phyloP scores from a whole-genome alignment of 2,329 filamentous ascomycete species.

The Ophioceras dolichostomum region DNA sequence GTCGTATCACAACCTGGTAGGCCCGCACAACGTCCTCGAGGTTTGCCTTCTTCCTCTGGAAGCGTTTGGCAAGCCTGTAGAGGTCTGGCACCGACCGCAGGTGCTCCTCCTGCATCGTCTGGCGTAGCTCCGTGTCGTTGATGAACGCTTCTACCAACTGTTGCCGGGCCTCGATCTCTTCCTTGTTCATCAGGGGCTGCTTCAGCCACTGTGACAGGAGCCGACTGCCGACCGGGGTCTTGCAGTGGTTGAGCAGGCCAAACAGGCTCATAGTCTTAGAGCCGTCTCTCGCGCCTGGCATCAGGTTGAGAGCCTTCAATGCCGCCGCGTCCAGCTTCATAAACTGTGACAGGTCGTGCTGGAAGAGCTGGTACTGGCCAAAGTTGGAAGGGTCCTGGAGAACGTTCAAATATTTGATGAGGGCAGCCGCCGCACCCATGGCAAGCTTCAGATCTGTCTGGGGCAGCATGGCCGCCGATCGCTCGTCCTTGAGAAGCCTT shows the following conservation, averaged over 20 bases:
- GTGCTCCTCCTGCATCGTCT: constrained; percentile 95
- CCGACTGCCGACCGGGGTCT: constrained; percentile 84
- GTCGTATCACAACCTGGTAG: constrained; percentile 85
- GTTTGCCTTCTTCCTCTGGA: constrained; percentile 82
- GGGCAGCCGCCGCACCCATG: constrained; percentile 84
- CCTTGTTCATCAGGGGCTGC: constrained; percentile 85
- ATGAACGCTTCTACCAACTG: constrained; percentile 93
- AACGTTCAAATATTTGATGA: constrained; percentile 89
- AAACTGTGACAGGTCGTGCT: constrained; percentile 91
- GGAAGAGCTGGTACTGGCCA: constrained; percentile 92
- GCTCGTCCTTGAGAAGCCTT: constrained; percentile 76
- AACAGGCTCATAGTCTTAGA: constrained; percentile 97
- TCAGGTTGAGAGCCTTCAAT: constrained; percentile 85
- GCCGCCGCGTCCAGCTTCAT: constrained; percentile 98
- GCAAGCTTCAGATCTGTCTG: constrained; percentile 90
- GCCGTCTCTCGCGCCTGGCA: constrained; percentile 90
- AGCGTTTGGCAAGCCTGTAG: constrained; percentile 86
- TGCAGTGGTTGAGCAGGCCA: constrained; percentile 92
- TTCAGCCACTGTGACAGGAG: constrained; percentile 94
- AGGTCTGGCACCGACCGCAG: constrained; percentile 86
- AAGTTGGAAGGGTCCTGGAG: constrained; percentile 91
- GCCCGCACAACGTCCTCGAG: constrained; percentile 91
- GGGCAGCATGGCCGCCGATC: constrained; percentile 62
- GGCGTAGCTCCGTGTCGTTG: constrained; percentile 80
- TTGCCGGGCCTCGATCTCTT: constrained; percentile 77